These are phyloP conservation scores for Cornus kousa DNA, from an alignment of 148 eudicot genomes.

Conservation along the genomic window DNA sequence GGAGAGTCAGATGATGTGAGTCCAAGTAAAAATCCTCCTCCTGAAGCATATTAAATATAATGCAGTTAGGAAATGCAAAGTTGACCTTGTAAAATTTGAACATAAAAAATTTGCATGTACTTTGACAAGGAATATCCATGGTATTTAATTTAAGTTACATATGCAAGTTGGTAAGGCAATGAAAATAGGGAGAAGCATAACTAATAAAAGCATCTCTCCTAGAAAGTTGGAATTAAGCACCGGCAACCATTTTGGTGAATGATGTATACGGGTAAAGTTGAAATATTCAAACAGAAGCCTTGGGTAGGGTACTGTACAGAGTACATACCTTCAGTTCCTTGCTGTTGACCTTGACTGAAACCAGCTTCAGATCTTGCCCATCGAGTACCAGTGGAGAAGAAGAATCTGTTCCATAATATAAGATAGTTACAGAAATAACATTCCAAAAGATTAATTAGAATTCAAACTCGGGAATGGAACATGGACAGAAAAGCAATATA, in stretches of 20 bases:
- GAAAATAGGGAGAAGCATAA: not conserved
- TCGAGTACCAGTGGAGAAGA: slow-evolving; percentile 73
- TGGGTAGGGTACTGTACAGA: not conserved
- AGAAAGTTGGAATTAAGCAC: not conserved
- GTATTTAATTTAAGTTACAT: not conserved
- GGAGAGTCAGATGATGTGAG: slow-evolving; percentile 70
- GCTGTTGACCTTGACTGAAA: slow-evolving; percentile 62
- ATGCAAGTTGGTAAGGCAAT: not conserved
- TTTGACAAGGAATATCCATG: not conserved
- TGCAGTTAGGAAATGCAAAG: slow-evolving; percentile 1
- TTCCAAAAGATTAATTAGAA: not conserved
- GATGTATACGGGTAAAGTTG: not conserved
- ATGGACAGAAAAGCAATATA: slow-evolving; percentile 2
- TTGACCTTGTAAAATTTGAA: slow-evolving; percentile 10
- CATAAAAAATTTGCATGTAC: not conserved
- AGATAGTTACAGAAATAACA: not conserved
- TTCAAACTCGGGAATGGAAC: not conserved
- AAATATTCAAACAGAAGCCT: not conserved
- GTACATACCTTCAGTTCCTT: slow-evolving; percentile 62
- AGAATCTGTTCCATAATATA: slow-evolving; percentile 43
- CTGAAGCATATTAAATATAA: slow-evolving; percentile 31
- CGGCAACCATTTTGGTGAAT: not conserved
- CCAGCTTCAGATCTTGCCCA: slow-evolving; percentile 76
- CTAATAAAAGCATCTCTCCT: not conserved
- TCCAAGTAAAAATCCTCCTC: slow-evolving; percentile 71